A percentile compares a stretch with the other conserved stretches of the same genome.
Evolutionary conservation across 2,329 filamentous ascomycete genomes (phyloP).

Genomic region (Neofusicoccum sp.): DNA sequence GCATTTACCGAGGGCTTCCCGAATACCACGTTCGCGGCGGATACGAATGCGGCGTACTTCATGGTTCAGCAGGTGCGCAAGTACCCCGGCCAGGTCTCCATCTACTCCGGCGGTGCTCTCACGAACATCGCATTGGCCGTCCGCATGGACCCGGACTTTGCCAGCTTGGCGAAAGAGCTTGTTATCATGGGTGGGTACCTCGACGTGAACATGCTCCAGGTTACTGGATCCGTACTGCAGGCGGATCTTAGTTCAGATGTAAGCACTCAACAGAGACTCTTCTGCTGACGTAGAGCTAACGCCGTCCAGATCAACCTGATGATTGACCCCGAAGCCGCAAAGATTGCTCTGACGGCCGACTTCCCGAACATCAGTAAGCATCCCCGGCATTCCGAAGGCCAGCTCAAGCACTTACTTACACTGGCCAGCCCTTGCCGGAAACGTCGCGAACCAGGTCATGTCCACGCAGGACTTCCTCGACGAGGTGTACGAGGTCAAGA

Average conservation of each 20-base stretch:
- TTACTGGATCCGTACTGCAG: slow-evolving; percentile 27
- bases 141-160: slow-evolving; percentile 48
- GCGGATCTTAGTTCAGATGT: slow-evolving; percentile 26
- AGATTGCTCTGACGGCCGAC: slow-evolving; percentile 49
- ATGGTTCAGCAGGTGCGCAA: slow-evolving; percentile 46
- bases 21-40: slow-evolving; percentile 41
- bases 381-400: not conserved
- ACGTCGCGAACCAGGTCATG: slow-evolving; percentile 50
- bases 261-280: not conserved
- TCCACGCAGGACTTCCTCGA: slow-evolving; percentile 40
- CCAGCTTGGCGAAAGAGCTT: slow-evolving; percentile 46
- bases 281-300: not conserved
- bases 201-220: slow-evolving; percentile 36
- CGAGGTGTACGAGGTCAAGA: slow-evolving; percentile 38
- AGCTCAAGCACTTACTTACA: slow-evolving; percentile 15
- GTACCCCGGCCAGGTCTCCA: slow-evolving; percentile 51
- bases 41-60: slow-evolving; percentile 44
- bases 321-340: slow-evolving; percentile 51
- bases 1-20: slow-evolving; percentile 50
- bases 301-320: slow-evolving; percentile 47
- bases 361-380: slow-evolving; percentile 41
- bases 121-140: slow-evolving; percentile 52
- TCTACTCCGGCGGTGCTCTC: slow-evolving; percentile 48
- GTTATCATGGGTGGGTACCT: slow-evolving; percentile 54
- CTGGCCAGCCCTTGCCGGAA: slow-evolving; percentile 39